phyloP scores from a whole-genome alignment of 75 land plant species.

The Cryptomeria japonica region DNA sequence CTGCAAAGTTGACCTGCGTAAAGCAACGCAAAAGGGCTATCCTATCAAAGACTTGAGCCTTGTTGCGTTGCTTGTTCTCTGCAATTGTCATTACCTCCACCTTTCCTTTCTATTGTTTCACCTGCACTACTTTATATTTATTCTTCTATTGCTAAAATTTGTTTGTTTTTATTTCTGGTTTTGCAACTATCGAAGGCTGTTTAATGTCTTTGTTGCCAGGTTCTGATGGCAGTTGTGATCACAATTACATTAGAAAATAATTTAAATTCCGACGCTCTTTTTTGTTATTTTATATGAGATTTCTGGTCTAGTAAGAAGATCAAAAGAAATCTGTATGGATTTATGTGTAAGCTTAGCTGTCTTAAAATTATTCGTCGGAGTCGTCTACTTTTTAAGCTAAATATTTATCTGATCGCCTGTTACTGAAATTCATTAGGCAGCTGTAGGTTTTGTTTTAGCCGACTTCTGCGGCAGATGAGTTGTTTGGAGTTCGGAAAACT shows the following conservation, averaged over 20 bases:
- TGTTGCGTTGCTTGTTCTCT: slow-evolving; percentile 49
- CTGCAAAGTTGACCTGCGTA: slow-evolving; percentile 39
- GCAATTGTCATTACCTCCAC: slow-evolving; percentile 25
- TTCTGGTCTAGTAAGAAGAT: too few species aligned
- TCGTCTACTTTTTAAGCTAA: neutral
- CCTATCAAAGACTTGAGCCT: slow-evolving; percentile 44
- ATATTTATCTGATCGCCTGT: neutral
- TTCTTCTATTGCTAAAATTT: neutral
- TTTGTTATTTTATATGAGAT: too few species aligned
- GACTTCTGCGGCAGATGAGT: neutral
- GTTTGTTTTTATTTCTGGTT: neutral
- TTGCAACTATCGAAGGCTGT: neutral
- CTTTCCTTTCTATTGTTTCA: neutral
- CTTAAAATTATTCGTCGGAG: neutral
- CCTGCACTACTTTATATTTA: neutral
- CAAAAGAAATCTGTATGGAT: too few species aligned
- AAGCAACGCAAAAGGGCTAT: slow-evolving; percentile 25
- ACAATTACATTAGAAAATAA: neutral
- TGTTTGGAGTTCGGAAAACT: neutral
- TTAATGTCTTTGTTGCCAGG: too few species aligned
- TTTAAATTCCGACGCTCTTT: too few species aligned
- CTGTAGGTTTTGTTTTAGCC: neutral
- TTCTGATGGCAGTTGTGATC: too few species aligned
- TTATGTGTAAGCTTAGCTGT: neutral
- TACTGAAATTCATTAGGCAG: neutral